Base-by-base conservation (phyloP, 495 filamentous ascomycete genomes). In the Mytilinidion resinicola region DNA sequence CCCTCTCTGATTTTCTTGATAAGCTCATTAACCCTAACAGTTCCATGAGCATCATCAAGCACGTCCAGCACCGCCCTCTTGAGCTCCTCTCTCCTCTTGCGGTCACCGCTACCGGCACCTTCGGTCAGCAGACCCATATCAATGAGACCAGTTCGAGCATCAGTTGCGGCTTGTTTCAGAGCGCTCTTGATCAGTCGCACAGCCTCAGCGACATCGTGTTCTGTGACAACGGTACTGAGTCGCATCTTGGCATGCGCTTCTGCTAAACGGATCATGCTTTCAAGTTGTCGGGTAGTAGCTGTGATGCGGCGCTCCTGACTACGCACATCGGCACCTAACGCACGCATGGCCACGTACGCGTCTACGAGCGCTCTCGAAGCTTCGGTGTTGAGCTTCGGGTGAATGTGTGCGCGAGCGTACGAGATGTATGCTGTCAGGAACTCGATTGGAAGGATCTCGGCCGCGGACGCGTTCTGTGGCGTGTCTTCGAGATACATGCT, bases 231-330 rank as follows among this genome's bases (percentile, higher is more conserved):
- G 0, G 74, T 63, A 0, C 88, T 85, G 9, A 98, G 79, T 30
- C 93, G 85, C 93, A 98, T 98, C 68, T 96, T 96, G 19, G 93
- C 93, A 73, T 97, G 95, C 12, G 93, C 92, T 78, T 98, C 93
- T 1, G 91, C 77, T 3, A 98, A 83, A 41, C 93, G 90, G 70
- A 98, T 96, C 87, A 97, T 97, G 36, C 86, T 91, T 73, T 98
- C 93, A 37, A 98, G 77, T 71, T 98, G 93, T 53, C 93, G 81
- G 10, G 93, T 98, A 9, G 93, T 98, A 47, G 93, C 93, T 1
- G 93, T 98, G 72, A 98, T 97, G 61, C 93, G 87, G 73, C 95
- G 92, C 68, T 98, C 93, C 1, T 86, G 79, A 11, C 91, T 83
- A 25, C 93, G 90, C 48, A 97, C 90, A 70, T 97, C 95, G 70